Percentiles rank a stretch among this genome's conserved stretches.
Evolutionary conservation across 1,284 basidiomycete genomes (phyloP).

Genomic region (Prillingera fragicola): DNA sequence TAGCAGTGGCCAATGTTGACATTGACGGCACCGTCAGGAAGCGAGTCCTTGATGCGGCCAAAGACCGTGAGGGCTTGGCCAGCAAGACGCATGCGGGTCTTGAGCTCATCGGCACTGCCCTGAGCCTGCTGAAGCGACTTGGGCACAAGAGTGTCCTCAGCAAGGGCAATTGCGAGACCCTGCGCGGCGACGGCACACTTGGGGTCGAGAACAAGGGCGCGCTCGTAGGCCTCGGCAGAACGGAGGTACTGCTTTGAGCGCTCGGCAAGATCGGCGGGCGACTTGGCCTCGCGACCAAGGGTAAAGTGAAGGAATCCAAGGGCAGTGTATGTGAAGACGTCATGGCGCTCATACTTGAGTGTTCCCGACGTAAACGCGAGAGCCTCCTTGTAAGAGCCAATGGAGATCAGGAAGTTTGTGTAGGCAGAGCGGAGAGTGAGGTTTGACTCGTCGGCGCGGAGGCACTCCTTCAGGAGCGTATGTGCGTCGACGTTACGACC

Average conservation of each 20-base stretch:
- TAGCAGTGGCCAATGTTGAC: slow-evolving; percentile 94
- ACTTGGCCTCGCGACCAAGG: slow-evolving; percentile 61
- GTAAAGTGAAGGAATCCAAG: slow-evolving; percentile 78
- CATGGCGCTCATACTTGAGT: slow-evolving; percentile 73
- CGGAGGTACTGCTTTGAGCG: slow-evolving; percentile 70
- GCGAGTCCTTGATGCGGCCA: slow-evolving; percentile 76
- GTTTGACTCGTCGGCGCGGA: slow-evolving; percentile 43
- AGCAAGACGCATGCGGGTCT: slow-evolving; percentile 59
- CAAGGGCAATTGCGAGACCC: slow-evolving; percentile 83
- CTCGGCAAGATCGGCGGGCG: slow-evolving; percentile 57
- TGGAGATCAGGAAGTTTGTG: slow-evolving; percentile 68
- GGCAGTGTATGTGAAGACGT: slow-evolving; percentile 84
- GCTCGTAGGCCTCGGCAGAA: slow-evolving; percentile 83
- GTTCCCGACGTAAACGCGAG: slow-evolving; percentile 80
- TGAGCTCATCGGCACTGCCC: slow-evolving; percentile 57
- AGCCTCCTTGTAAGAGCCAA: slow-evolving; percentile 57
- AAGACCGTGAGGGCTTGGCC: slow-evolving; percentile 80
- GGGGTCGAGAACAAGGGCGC: slow-evolving; percentile 73
- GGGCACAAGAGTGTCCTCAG: slow-evolving; percentile 73
- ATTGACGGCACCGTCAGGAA: slow-evolving; percentile 80
- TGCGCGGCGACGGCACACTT: slow-evolving; percentile 84
- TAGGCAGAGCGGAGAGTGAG: slow-evolving; percentile 64
- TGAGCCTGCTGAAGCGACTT: slow-evolving; percentile 17
- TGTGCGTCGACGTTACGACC: slow-evolving; percentile 74
- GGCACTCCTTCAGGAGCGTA: slow-evolving; percentile 75